Conservation (phyloP, 768 basidiomycete species). For the Amanita thiersii region DNA sequence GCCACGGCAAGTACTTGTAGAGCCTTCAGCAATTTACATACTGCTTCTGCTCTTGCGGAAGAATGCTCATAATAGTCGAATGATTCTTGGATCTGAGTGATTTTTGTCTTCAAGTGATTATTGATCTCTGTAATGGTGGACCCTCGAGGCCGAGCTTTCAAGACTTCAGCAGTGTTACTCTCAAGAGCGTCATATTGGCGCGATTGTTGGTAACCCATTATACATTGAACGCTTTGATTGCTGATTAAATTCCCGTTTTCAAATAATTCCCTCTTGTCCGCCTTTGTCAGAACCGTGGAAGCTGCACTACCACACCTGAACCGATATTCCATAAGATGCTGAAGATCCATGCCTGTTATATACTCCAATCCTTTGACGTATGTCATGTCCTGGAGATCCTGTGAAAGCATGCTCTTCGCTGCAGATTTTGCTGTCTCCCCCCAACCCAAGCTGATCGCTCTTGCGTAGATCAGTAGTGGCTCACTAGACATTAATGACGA, state of each 20-base stretch:
- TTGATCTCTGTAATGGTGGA: too few species aligned
- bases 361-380: background rate
- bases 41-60: too few species aligned
- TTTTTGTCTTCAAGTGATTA: too few species aligned
- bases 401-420: background rate
- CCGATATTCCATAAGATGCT: background rate
- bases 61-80: too few species aligned
- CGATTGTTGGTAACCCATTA: too few species aligned
- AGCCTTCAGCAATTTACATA: background rate
- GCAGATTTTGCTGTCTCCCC: background rate
- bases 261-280: too few species aligned
- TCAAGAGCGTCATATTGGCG: too few species aligned
- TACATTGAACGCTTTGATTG: too few species aligned
- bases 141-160: too few species aligned
- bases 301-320: conserved; percentile 2
- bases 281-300: background rate
- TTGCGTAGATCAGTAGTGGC: background rate
- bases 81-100: too few species aligned
- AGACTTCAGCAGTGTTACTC: too few species aligned
- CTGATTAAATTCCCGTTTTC: too few species aligned
- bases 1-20: background rate
- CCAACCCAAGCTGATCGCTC: background rate
- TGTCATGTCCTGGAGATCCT: background rate
- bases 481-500: background rate
- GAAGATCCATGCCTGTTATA: conserved; percentile 1